phyloP scores from a whole-genome alignment of 768 basidiomycete species.

The Trametes elegans region DNA sequence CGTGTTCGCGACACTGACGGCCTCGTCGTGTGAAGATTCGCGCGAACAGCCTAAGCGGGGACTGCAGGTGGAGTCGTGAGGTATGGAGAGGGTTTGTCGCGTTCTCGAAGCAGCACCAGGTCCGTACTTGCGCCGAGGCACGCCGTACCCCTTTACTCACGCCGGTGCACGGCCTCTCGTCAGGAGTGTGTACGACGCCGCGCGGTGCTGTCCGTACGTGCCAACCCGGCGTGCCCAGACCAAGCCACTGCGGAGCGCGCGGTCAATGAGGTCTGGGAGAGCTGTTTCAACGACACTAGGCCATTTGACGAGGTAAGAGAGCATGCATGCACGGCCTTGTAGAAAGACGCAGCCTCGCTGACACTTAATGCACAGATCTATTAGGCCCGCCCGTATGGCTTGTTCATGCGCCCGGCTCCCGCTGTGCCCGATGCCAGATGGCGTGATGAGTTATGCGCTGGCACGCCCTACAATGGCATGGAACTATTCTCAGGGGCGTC shows the following conservation, averaged over 20 bases:
- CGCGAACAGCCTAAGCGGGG: constrained; percentile 90
- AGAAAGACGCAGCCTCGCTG: background rate
- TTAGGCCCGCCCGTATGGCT: background rate
- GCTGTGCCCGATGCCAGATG: constrained; percentile 19
- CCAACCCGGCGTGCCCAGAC: constrained; percentile 79
- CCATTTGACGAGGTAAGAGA: constrained; percentile 89
- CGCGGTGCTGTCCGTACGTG: constrained; percentile 76
- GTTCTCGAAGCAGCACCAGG: constrained; percentile 95
- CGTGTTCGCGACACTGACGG: constrained; percentile 3
- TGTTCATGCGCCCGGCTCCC: background rate
- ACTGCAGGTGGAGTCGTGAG: constrained; percentile 87
- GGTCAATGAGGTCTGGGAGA: constrained; percentile 97
- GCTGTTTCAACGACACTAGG: constrained; percentile 91
- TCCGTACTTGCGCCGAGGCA: constrained; percentile 32
- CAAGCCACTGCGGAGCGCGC: constrained; percentile 77
- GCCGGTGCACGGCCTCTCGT: constrained; percentile 1
- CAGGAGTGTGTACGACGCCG: constrained; percentile 90
- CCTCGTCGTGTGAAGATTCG: constrained; percentile 63
- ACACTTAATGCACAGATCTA: constrained; percentile 16
- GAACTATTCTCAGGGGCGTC: constrained; percentile 7
- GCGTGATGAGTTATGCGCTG: constrained; percentile 8
- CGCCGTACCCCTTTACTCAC: background rate
- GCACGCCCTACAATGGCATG: background rate
- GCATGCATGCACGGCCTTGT: background rate
- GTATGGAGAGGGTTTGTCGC: constrained; percentile 69